Percentiles rank a stretch among this genome's conserved stretches.
Evolutionary conservation across 148 eudicot genomes (phyloP).

Genomic region (Chenopodium suecicum): DNA sequence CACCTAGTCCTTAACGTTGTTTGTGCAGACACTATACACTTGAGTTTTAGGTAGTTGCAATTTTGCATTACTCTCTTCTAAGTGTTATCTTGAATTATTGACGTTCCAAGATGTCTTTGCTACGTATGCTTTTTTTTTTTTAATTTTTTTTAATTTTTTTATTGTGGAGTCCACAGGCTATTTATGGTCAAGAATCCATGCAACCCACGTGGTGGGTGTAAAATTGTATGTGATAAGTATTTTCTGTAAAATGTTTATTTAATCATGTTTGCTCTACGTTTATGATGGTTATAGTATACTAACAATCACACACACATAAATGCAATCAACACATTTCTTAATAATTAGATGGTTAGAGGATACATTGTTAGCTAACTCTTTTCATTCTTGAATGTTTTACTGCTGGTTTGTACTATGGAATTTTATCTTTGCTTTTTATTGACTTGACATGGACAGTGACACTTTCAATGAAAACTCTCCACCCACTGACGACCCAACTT

Average conservation of each 20-base stretch:
- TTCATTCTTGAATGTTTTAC: background rate
- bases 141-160: background rate
- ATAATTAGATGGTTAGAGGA: background rate
- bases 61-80: background rate
- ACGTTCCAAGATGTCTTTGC: background rate
- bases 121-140: background rate
- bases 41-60: background rate
- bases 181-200: background rate
- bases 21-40: background rate
- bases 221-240: background rate
- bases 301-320: background rate
- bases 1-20: background rate
- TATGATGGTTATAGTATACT: background rate
- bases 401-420: background rate
- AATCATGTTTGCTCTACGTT: background rate
- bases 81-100: background rate
- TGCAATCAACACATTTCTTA: background rate
- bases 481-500: conserved; percentile 83
- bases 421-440: background rate
- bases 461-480: conserved; percentile 97
- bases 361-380: background rate
- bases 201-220: background rate
- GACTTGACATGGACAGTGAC: conserved; percentile 51
- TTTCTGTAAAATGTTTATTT: background rate
- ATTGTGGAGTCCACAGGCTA: background rate